Conservation (phyloP, 1,284 basidiomycete genomes). For the Trametes versicolor region DNA sequence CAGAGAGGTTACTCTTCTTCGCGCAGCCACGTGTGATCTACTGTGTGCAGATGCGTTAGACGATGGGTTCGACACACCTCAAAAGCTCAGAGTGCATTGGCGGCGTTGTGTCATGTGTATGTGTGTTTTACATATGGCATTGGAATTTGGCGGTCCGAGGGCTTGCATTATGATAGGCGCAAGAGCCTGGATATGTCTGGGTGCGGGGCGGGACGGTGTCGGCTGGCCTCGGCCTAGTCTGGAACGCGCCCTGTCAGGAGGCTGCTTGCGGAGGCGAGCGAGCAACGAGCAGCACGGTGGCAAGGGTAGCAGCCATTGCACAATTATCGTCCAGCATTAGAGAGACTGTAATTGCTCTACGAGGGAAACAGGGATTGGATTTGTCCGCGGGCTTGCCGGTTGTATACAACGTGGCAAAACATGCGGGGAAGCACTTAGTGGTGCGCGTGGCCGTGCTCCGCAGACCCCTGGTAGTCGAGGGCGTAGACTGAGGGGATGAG, state of each 20-base stretch:
- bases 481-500: constrained; percentile 56
- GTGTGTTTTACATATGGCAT: neutral
- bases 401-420: constrained; percentile 27
- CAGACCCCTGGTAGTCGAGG: constrained; percentile 66
- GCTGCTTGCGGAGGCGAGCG: neutral
- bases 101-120: too few relatives aligned
- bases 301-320: neutral
- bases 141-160: neutral
- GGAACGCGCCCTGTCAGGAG: constrained; percentile 12
- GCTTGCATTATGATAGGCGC: constrained; percentile 1
- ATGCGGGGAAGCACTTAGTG: constrained; percentile 31
- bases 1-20: too few relatives aligned
- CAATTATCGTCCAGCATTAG: constrained; percentile 12
- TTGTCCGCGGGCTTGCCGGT: constrained; percentile 27
- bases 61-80: too few relatives aligned
- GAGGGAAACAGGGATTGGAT: constrained; percentile 23
- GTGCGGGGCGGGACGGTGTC: constrained; percentile 5
- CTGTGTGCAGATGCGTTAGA: too few relatives aligned
- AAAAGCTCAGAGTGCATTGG: too few relatives aligned
- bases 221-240: constrained; percentile 30
- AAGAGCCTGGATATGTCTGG: constrained; percentile 27
- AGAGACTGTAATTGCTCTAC: constrained; percentile 20
- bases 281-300: neutral
- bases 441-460: constrained; percentile 53
- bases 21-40: too few relatives aligned